Evolutionary conservation across 352 stramenopile genomes (phyloP).

Genomic region (Thraustochytrium sp.): DNA sequence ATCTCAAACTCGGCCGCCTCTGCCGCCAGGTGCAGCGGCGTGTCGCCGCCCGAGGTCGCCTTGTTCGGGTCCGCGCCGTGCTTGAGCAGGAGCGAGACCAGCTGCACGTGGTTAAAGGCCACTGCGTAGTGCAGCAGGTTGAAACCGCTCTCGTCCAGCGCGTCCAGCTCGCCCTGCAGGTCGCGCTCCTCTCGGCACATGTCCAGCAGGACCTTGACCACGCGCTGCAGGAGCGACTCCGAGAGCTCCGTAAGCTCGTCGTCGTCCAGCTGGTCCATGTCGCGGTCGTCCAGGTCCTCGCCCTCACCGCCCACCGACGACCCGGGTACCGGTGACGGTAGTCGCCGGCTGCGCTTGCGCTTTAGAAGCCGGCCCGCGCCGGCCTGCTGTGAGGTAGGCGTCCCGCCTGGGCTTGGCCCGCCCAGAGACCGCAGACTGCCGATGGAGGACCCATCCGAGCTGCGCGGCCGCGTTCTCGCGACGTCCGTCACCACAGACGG

Average conservation of each 20-base stretch:
- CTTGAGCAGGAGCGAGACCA: conserved; percentile 67
- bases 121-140: conserved; percentile 79
- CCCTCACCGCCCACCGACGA: background rate
- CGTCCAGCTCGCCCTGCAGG: conserved; percentile 66
- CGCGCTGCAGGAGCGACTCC: conserved; percentile 69
- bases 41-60: conserved; percentile 69
- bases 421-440: background rate
- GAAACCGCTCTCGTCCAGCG: conserved; percentile 70
- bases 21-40: conserved; percentile 69
- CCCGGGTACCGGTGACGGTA: background rate
- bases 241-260: conserved; percentile 67
- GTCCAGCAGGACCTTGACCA: conserved; percentile 69
- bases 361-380: background rate
- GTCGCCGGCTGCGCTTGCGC: conserved; percentile 24
- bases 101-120: conserved; percentile 73
- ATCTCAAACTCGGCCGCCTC: conserved; percentile 66
- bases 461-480: no score
- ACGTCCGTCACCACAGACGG: no score
- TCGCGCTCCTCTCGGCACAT: conserved; percentile 69
- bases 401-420: background rate
- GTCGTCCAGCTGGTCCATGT: conserved; percentile 69
- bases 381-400: background rate
- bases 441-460: no score
- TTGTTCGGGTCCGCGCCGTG: conserved; percentile 74
- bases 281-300: conserved; percentile 60